Evolutionary conservation across 257 asterid species (phyloP).

Genomic region (Anisodus tanguticus): DNA sequence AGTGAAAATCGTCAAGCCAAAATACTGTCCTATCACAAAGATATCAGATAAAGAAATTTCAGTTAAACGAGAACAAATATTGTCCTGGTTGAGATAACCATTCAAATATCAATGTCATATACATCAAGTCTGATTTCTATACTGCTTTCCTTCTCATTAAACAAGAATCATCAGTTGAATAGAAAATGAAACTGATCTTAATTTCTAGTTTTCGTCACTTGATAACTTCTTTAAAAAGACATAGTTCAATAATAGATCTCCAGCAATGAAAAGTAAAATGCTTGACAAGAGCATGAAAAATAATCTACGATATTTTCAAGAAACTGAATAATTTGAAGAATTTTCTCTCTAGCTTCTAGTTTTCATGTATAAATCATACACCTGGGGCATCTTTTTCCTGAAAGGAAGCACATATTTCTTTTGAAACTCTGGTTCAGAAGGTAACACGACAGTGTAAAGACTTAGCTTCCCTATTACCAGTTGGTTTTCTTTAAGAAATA

Average conservation of each 20-base stretch:
- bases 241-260: neutral
- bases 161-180: slow-evolving; percentile 18
- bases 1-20: neutral
- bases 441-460: too few relatives aligned
- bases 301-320: neutral
- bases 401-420: too few relatives aligned
- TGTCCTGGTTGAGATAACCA: slow-evolving; percentile 11
- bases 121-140: slow-evolving; percentile 8
- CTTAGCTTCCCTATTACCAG: too few relatives aligned
- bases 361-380: too few relatives aligned
- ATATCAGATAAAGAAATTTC: neutral
- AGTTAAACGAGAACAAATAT: neutral
- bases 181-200: neutral
- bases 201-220: neutral
- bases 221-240: neutral
- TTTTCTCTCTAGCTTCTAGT: too few relatives aligned
- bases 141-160: neutral
- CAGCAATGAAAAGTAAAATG: slow-evolving; percentile 8
- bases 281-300: slow-evolving; percentile 8
- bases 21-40: neutral
- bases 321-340: neutral
- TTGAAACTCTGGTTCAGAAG: too few relatives aligned
- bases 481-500: too few relatives aligned
- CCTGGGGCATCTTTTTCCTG: too few relatives aligned
- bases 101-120: neutral